These are phyloP conservation scores for Tetrapisispora nanseiensis DNA, from an alignment of 805 yeast genomes.

Conservation along the genomic window DNA sequence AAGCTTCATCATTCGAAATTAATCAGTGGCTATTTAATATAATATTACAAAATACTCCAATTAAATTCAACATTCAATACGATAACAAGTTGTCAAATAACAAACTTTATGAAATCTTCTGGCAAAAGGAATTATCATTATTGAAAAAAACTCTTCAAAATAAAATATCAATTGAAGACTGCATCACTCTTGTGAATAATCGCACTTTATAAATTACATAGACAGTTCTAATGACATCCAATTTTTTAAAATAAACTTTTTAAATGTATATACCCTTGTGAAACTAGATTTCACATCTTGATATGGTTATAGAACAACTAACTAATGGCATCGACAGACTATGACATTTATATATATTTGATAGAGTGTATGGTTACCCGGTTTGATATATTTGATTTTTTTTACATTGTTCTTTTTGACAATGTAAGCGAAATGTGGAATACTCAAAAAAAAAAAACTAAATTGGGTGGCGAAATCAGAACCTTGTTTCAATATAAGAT, in stretches of 20 bases:
- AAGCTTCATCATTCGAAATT: constrained; percentile 9
- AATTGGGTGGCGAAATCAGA: constrained; percentile 1
- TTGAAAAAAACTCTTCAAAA: constrained; percentile 1
- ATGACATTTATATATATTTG: no score
- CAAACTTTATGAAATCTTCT: not conserved
- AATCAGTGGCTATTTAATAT: constrained; percentile 16
- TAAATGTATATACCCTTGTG: no score
- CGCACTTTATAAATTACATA: no score
- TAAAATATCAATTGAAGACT: not conserved
- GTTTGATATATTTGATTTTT: no score
- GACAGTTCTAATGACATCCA: no score
- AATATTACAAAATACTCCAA: constrained; percentile 13
- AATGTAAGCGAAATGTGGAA: no score
- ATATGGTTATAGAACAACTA: no score
- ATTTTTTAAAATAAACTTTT: no score
- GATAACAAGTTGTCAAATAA: constrained; percentile 1
- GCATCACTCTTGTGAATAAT: not conserved
- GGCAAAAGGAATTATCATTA: not conserved
- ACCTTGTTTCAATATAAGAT: not conserved
- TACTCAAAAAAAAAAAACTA: not conserved
- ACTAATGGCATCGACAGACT: no score
- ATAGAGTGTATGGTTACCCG: no score
- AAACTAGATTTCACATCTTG: no score
- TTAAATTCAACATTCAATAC: constrained; percentile 10
- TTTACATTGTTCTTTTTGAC: no score